A percentile compares a stretch with the other conserved stretches of the same genome.
These are phyloP conservation scores for Pestalotiopsis sp. DNA, from an alignment of 2,329 filamentous ascomycete genomes.

Conservation along the genomic window DNA sequence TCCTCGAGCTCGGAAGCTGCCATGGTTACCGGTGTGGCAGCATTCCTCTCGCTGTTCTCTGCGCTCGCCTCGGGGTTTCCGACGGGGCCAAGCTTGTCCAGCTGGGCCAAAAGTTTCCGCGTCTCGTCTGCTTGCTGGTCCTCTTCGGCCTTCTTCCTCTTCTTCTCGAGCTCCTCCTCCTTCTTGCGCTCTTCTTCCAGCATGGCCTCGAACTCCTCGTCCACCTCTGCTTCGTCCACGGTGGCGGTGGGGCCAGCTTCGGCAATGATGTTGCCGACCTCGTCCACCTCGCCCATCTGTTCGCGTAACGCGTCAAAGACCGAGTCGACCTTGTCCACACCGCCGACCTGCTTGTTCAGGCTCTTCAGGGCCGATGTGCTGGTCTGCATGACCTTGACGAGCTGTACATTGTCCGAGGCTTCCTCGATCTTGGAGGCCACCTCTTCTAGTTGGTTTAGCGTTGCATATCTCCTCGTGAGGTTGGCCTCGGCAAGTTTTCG, in stretches of 20 bases:
- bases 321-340: constrained; percentile 73
- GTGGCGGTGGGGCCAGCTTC: constrained; percentile 53
- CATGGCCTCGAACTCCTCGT: constrained; percentile 82
- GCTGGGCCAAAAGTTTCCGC: constrained; percentile 49
- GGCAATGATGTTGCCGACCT: constrained; percentile 76
- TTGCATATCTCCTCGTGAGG: constrained; percentile 71
- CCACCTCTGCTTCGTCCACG: constrained; percentile 82
- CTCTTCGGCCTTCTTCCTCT: constrained; percentile 46
- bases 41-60: constrained; percentile 35
- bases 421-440: constrained; percentile 83
- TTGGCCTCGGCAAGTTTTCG: constrained; percentile 82
- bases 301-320: constrained; percentile 76
- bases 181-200: constrained; percentile 61
- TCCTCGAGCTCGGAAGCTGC: constrained; percentile 37
- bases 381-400: constrained; percentile 81
- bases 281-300: constrained; percentile 81
- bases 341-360: constrained; percentile 78
- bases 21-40: constrained; percentile 28
- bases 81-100: constrained; percentile 40
- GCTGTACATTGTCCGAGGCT: constrained; percentile 80
- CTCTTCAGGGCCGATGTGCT: constrained; percentile 72
- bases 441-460: constrained; percentile 80
- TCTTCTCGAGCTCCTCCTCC: constrained; percentile 45
- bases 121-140: constrained; percentile 51
- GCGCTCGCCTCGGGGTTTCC: constrained; percentile 40